phyloP scores from a whole-genome alignment of 371 early-diverging fungal genomes.

The Mortierella sp. region DNA sequence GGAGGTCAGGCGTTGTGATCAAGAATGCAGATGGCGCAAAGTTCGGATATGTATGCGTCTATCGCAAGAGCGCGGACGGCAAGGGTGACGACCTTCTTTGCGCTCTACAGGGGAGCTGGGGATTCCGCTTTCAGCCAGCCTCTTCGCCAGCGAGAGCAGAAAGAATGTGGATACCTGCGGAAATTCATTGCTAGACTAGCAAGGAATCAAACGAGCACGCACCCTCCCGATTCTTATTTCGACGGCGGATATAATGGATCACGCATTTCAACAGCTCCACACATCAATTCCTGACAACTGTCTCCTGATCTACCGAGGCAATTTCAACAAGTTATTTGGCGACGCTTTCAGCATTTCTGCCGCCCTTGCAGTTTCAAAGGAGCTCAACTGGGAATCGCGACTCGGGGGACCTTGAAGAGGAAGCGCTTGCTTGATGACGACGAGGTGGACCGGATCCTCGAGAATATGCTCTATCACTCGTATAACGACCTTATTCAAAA shows the following conservation, averaged over 20 bases:
- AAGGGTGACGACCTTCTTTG: conserved; percentile 14
- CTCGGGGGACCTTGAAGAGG: conserved; percentile 12
- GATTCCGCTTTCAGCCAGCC: conserved; percentile 1
- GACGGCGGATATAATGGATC: conserved; percentile 4
- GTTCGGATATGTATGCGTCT: conserved; percentile 17
- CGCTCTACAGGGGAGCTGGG: conserved; percentile 10
- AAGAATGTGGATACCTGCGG: conserved; percentile 4
- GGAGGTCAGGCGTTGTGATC: conserved; percentile 15
- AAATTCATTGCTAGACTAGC: not conserved
- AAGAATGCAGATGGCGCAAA: conserved; percentile 20
- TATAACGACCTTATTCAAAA: conserved; percentile 23
- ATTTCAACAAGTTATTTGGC: conserved; percentile 14
- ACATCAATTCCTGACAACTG: conserved; percentile 11
- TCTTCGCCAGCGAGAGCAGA: conserved; percentile 1
- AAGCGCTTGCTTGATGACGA: conserved; percentile 9
- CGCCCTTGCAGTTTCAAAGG: conserved; percentile 11
- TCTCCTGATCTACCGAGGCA: conserved; percentile 17
- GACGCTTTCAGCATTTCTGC: conserved; percentile 9
- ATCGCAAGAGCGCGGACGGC: conserved; percentile 7
- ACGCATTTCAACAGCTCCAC: conserved; percentile 6
- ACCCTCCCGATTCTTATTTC: conserved; percentile 13
- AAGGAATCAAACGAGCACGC: conserved; percentile 16
- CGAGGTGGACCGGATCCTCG: conserved; percentile 10
- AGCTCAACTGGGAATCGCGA: conserved; percentile 12
- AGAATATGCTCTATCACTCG: conserved; percentile 19